Evolutionary conservation across 2,329 filamentous ascomycete genomes (phyloP).

Genomic region (Claviceps africana): DNA sequence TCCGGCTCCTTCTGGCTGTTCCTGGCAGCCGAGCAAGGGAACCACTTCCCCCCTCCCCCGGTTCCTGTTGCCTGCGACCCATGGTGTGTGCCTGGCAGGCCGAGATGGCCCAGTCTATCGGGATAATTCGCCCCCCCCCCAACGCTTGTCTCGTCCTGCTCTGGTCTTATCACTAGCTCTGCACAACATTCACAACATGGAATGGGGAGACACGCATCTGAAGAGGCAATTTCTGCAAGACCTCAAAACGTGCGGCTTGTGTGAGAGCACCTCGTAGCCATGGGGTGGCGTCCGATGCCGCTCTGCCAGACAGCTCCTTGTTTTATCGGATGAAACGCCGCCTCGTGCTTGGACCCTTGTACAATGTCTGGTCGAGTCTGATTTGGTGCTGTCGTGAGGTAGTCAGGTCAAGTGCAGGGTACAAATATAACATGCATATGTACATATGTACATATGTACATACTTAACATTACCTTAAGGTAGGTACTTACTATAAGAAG

Average conservation of each 20-base stretch:
- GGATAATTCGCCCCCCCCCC: background rate
- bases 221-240: background rate
- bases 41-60: background rate
- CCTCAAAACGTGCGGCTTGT: background rate
- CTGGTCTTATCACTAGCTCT: background rate
- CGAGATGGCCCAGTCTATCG: background rate
- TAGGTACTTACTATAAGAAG: too few relatives aligned
- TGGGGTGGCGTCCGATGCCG: background rate
- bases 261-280: background rate
- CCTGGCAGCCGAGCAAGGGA: background rate
- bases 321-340: too few relatives aligned
- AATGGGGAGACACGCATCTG: too few relatives aligned
- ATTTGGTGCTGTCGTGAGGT: too few relatives aligned
- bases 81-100: background rate
- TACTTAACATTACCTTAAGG: too few relatives aligned
- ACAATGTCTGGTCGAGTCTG: background rate
- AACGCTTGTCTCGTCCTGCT: background rate
- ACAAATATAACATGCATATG: too few relatives aligned
- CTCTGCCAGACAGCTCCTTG: too few relatives aligned
- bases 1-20: background rate
- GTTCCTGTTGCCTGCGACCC: background rate
- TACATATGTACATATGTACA: too few relatives aligned
- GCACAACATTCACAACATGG: background rate
- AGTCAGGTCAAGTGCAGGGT: too few relatives aligned
- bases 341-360: too few relatives aligned